phyloP scores from a whole-genome alignment of 306 rosid genomes.

The Vigna unguiculata region DNA sequence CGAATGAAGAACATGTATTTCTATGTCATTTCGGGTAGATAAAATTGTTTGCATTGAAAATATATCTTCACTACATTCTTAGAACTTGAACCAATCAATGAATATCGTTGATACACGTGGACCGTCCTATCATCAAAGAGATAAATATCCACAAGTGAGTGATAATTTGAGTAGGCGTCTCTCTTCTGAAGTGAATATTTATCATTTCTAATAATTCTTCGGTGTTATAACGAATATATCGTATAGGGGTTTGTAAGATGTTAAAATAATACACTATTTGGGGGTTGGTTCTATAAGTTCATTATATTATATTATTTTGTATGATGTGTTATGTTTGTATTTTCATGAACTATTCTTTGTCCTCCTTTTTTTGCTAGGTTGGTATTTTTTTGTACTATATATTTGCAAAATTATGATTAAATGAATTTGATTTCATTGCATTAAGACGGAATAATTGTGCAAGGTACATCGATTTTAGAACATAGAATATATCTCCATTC shows the following conservation, averaged over 20 bases:
- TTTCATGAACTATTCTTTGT: background rate
- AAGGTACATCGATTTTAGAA: background rate
- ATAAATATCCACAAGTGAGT: too few species aligned
- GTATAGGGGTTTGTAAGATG: background rate
- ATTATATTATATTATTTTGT: background rate
- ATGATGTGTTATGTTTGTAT: background rate
- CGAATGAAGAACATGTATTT: too few species aligned
- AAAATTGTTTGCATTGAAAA: too few species aligned
- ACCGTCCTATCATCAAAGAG: too few species aligned
- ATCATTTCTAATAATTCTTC: background rate
- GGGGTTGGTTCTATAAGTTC: background rate
- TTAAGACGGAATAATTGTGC: background rate
- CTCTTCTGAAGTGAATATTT: background rate
- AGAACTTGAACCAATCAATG: too few species aligned
- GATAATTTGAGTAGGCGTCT: too few species aligned
- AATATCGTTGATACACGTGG: too few species aligned
- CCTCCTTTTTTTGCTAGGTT: background rate
- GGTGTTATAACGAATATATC: too few species aligned
- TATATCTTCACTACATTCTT: too few species aligned
- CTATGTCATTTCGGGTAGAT: too few species aligned
- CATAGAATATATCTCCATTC: background rate
- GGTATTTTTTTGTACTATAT: conserved; percentile 16
- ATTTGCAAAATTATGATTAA: background rate
- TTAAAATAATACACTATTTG: background rate
- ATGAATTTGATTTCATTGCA: background rate